phyloP scores from a whole-genome alignment of 257 asterid genomes.

The Plantago elongata region DNA sequence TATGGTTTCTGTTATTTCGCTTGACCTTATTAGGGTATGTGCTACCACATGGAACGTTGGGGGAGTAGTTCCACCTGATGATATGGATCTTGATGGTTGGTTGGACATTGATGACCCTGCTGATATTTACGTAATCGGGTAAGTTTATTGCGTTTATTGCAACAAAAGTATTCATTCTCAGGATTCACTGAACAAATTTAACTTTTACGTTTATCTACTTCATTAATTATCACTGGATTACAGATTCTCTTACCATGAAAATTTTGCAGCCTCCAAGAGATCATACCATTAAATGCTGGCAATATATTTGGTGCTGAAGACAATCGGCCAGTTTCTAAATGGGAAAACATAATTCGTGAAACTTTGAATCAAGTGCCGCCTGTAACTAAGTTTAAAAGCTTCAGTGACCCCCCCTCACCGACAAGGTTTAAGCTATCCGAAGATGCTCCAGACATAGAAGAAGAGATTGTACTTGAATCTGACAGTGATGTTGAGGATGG shows the following conservation, averaged over 20 bases:
- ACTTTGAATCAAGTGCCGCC: slow-evolving; percentile 62
- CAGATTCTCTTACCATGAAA: no score
- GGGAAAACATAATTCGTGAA: slow-evolving; percentile 91
- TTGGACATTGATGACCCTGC: slow-evolving; percentile 72
- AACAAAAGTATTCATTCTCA: not conserved
- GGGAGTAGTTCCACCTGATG: slow-evolving; percentile 66
- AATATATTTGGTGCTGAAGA: slow-evolving; percentile 94
- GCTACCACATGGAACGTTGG: slow-evolving; percentile 85
- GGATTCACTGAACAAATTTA: not conserved
- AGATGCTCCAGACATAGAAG: slow-evolving; percentile 54
- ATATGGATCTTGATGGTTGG: slow-evolving; percentile 77
- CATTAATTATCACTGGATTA: not conserved
- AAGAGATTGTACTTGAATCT: slow-evolving; percentile 57
- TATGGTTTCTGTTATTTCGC: slow-evolving; percentile 14
- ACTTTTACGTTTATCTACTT: no score
- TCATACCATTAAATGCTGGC: slow-evolving; percentile 91
- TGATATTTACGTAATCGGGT: slow-evolving; percentile 91
- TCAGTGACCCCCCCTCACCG: slow-evolving; percentile 85
- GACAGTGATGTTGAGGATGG: slow-evolving; percentile 81
- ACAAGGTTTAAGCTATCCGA: slow-evolving; percentile 74
- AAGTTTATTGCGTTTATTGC: slow-evolving; percentile 20
- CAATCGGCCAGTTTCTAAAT: slow-evolving; percentile 68
- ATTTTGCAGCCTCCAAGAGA: slow-evolving; percentile 76
- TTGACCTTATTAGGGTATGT: slow-evolving; percentile 33
- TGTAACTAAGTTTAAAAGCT: slow-evolving; percentile 58